A percentile compares a stretch with the other conserved stretches of the same genome.
Evolutionary conservation across 2,329 filamentous ascomycete species (phyloP).

Genomic region (Drechslera avenae): DNA sequence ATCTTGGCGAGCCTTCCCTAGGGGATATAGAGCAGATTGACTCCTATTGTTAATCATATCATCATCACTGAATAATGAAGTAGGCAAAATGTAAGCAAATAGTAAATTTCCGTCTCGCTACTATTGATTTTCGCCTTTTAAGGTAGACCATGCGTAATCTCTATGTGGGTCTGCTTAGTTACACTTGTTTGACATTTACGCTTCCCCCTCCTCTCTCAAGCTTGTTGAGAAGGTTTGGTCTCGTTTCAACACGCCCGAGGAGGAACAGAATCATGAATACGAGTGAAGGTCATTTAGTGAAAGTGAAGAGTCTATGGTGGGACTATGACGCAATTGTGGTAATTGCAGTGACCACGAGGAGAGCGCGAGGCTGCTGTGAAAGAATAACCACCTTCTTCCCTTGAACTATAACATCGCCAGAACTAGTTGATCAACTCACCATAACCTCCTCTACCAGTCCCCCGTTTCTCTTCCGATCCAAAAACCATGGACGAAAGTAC

Average conservation of each 20-base stretch:
- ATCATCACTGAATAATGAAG: conserved; percentile 13
- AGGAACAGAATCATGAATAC: too few relatives aligned
- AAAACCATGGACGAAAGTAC: not conserved
- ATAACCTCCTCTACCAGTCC: not conserved
- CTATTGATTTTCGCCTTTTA: not conserved
- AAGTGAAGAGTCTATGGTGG: not conserved
- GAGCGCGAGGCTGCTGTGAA: not conserved
- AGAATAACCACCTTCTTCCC: not conserved
- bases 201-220: too few relatives aligned
- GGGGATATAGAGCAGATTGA: not conserved
- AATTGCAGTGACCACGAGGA: not conserved
- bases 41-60: conserved; percentile 16
- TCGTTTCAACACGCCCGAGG: too few relatives aligned
- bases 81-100: conserved; percentile 13
- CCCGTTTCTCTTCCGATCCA: not conserved
- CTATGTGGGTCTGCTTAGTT: not conserved
- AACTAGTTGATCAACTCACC: not conserved
- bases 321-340: not conserved
- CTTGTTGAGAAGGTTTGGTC: too few relatives aligned
- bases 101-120: conserved; percentile 8
- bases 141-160: conserved; percentile 12
- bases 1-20: conserved; percentile 14
- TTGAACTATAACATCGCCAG: not conserved
- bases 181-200: not conserved
- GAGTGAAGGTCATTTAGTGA: too few relatives aligned